phyloP scores from a whole-genome alignment of 345 rosid species.

The Populus deltoides region DNA sequence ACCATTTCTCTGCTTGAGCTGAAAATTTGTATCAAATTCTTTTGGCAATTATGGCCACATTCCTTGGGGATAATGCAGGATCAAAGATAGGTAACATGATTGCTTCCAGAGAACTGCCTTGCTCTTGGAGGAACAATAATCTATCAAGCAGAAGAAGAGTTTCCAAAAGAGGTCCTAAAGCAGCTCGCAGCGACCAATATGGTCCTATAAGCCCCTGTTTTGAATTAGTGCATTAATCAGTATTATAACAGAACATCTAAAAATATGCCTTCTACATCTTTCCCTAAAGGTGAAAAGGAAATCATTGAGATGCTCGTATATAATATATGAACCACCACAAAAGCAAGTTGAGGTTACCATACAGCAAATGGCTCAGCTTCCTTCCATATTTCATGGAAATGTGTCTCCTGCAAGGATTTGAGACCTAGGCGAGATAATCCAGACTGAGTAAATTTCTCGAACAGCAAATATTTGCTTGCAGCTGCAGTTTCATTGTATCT shows the following conservation, averaged over 20 bases:
- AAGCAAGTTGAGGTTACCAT: conserved; percentile 27
- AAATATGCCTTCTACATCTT: not conserved
- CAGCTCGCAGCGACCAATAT: conserved; percentile 92
- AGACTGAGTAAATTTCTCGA: conserved; percentile 57
- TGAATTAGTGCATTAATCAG: conserved; percentile 6
- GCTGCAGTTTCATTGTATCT: conserved; percentile 19
- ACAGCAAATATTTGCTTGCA: conserved; percentile 45
- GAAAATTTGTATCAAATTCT: conserved; percentile 30
- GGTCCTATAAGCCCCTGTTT: conserved; percentile 74
- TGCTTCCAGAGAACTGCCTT: conserved; percentile 48
- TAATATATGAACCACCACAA: not conserved
- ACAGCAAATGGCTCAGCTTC: conserved; percentile 62
- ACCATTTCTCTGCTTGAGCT: conserved; percentile 6
- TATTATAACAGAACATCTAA: not conserved
- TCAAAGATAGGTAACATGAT: conserved; percentile 77
- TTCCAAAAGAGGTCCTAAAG: conserved; percentile 80
- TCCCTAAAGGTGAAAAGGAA: not conserved
- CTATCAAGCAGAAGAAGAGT: conserved; percentile 81
- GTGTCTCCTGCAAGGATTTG: conserved; percentile 43
- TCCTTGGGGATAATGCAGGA: conserved; percentile 82
- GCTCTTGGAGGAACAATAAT: conserved; percentile 87
- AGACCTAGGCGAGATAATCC: conserved; percentile 73
- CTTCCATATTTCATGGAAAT: conserved; percentile 55
- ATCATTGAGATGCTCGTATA: not conserved
- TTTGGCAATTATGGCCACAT: conserved; percentile 77